phyloP scores from a whole-genome alignment of 1,284 basidiomycete genomes.

The Ceratobasidium sp. region DNA sequence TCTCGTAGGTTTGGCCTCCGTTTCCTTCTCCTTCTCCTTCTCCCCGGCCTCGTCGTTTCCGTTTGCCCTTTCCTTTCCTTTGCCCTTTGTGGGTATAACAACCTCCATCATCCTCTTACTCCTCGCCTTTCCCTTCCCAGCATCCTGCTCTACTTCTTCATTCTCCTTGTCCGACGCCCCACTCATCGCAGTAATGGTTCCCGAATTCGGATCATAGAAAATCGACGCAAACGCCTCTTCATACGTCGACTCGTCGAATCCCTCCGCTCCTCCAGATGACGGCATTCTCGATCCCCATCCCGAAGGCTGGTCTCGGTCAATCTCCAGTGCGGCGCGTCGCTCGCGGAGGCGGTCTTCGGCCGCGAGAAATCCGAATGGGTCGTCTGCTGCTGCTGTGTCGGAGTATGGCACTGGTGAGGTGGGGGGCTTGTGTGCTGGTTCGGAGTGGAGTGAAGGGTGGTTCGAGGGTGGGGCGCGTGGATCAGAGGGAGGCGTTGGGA shows the following conservation, averaged over 20 bases:
- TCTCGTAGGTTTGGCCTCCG: neutral
- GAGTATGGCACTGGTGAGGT: constrained; percentile 32
- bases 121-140: neutral
- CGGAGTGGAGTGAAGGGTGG: neutral
- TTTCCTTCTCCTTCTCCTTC: neutral
- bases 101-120: constrained; percentile 30
- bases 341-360: constrained; percentile 24
- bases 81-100: constrained; percentile 25
- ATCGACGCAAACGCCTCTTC: constrained; percentile 34
- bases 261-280: constrained; percentile 20
- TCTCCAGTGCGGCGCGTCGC: constrained; percentile 7
- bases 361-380: constrained; percentile 34
- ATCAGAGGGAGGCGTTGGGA: constrained; percentile 2
- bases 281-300: neutral
- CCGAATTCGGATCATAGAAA: constrained; percentile 14
- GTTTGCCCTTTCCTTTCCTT: constrained; percentile 6
- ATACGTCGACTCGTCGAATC: constrained; percentile 14
- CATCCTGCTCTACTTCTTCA: neutral
- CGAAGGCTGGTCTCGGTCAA: neutral
- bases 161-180: constrained; percentile 20
- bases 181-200: neutral
- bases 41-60: neutral
- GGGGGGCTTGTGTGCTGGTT: constrained; percentile 9
- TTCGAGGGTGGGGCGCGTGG: neutral
- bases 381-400: constrained; percentile 24